Base-by-base conservation (phyloP, 306 rosid genomes). In the Vigna hirtella region DNA sequence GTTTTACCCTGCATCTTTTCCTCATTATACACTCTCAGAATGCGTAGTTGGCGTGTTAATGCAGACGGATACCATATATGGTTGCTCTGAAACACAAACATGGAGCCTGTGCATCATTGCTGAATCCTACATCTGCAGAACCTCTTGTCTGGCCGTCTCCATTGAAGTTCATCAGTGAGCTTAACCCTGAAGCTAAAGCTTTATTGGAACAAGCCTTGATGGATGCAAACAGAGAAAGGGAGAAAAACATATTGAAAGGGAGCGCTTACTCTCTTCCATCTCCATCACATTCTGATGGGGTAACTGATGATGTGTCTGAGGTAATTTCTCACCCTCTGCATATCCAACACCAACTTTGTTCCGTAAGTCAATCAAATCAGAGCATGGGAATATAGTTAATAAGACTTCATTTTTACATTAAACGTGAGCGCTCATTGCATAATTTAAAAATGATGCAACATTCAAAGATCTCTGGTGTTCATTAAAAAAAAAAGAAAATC, bases 81-180 rank as follows among this genome's bases (percentile, higher is more conserved):
- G 91, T 96, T 81, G 98, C 99, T 79, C 42, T 93, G 86, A 96
- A 91, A 81, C 91, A 87, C 85, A 87, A 70, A 65, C 92, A 96
- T 10, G 88, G 91, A 72, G 74, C 93, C 48, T 91, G 98, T 73
- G 97, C 94, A 18, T 89, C 97, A 10, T 72, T 96, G 85, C 84
- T 96, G 64, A 93, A 96, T 83, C 99, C 99, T 70, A 74, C 96
- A 9, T 93, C 99, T 55, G 93, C 97, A 1, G 99, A 96, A 83
- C 99, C 99, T 82, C 91, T 96, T 61, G 99, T 96, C 56, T 96
- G 99, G 99, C 99, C 98, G 2, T 84, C 99, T 51, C 98, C 99
- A 7, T 83, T 96, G 83, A 96, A 96, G 86, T 93, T 91, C 83
- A 93, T 96, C 76, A 86, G 89, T 20, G 98, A 93, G 87, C 98